Evolutionary conservation across 768 basidiomycete genomes (phyloP), one percentile per base, ranked within the genome.

Genomic region (Asterophora parasitica): DNA sequence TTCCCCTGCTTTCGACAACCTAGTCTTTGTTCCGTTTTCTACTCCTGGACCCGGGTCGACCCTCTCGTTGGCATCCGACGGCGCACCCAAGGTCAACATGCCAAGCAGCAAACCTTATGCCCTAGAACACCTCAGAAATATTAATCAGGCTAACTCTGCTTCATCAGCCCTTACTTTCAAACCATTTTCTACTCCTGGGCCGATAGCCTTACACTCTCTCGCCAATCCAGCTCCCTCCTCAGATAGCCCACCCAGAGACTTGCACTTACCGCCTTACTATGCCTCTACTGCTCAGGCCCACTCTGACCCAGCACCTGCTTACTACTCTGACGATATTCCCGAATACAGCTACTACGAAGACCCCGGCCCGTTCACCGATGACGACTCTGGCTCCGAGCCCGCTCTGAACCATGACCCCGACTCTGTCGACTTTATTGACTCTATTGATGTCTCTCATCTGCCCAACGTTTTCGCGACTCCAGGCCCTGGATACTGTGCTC

Each of bases 391-490:
- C 8, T 51, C 44, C 28, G 58, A 60, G 37, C 53, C 56, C 30
- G 35, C 42, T 17, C 49, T 49, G 26, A 39, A 50, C 27, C 50
- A 56, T 23, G 23, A 6, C 23, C 23, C 23, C 23, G 23, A 23
- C 23, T 23, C 23, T 23, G 23, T 6, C 23, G 23, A 23, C 23
- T 23, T 3, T 23, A 6, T 23, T 23, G 23, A 23, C 6, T 6
- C 6, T 23, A 23, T 43, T 26, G 48, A 48, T 48, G 52, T 34
- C 7, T 49, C 53, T 42, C 36, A 58, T 17, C 40, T 63, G 28
- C 43, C 54, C 13, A 52, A 58, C 32, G 46, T 63, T 26, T 80
- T 71, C 54, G 62, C 67, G n/a, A 76, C 75, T 40, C 80, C 81
- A 31, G 77, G 78, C 19, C 77, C 78, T 31, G 66, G 55, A 26